Conservation (phyloP, 202 grass and related monocot species). For the Brachypodium distachyon region DNA sequence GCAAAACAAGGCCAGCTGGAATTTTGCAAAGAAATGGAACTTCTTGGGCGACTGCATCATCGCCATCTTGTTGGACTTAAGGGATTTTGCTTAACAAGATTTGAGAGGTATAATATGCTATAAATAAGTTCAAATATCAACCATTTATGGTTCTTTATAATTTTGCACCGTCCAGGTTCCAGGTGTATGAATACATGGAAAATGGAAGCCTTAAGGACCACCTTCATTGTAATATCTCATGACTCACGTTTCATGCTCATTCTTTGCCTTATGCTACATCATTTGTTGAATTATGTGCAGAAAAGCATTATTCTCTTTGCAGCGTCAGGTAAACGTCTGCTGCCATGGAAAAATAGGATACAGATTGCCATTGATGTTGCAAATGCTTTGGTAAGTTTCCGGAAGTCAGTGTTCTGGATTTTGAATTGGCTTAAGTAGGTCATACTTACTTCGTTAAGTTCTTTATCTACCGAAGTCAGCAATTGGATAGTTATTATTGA, state of each 20-base stretch:
- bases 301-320: constrained; percentile 35
- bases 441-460: not conserved
- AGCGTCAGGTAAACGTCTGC: constrained; percentile 51
- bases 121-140: constrained; percentile 18
- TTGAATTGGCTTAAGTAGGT: not conserved
- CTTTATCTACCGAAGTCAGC: not conserved
- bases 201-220: constrained; percentile 92
- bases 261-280: constrained; percentile 3
- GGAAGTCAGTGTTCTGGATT: not conserved
- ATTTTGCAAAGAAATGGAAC: constrained; percentile 87
- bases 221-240: constrained; percentile 71
- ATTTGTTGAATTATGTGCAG: constrained; percentile 23
- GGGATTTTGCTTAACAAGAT: constrained; percentile 71
- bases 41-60: constrained; percentile 86
- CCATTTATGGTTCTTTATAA: constrained; percentile 2
- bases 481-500: not conserved
- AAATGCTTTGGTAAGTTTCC: constrained; percentile 77
- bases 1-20: constrained; percentile 41
- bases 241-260: constrained; percentile 27
- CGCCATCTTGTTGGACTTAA: constrained; percentile 83
- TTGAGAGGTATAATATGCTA: constrained; percentile 49
- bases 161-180: constrained; percentile 44
- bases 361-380: constrained; percentile 90
- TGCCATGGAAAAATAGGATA: constrained; percentile 89
- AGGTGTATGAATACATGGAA: constrained; percentile 93